Evolutionary conservation across 1,139 yeast genomes (phyloP).

Genomic region (Hemisphaericaspora lyxosophila): DNA sequence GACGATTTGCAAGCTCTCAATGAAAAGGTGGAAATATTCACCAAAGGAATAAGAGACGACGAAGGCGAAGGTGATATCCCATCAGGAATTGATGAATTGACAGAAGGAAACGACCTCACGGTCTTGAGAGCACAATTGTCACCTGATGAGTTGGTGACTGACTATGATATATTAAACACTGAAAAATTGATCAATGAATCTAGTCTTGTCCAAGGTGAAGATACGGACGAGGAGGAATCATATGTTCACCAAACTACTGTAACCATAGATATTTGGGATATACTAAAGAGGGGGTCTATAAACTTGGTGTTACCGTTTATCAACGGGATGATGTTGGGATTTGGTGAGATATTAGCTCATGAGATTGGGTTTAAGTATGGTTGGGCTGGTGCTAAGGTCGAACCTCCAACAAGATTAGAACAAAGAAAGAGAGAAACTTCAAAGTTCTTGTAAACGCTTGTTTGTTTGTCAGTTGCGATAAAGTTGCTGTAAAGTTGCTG

Average conservation of each 20-base stretch:
- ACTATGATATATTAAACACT: constrained; percentile 22
- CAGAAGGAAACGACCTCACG: constrained; percentile 32
- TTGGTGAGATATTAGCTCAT: constrained; percentile 94
- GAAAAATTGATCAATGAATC: constrained; percentile 23
- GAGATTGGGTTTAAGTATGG: constrained; percentile 82
- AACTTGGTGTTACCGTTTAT: constrained; percentile 83
- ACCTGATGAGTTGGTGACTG: constrained; percentile 57
- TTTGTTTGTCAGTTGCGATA: too few species aligned
- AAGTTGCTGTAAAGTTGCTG: too few species aligned
- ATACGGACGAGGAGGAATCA: constrained; percentile 6
- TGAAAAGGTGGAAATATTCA: not conserved
- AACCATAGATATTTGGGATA: constrained; percentile 29
- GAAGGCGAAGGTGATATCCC: not conserved
- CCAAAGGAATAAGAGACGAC: not conserved
- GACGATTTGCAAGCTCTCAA: not conserved
- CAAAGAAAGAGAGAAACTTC: constrained; percentile 19
- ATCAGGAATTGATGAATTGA: constrained; percentile 10
- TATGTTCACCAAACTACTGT: not conserved
- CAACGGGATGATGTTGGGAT: constrained; percentile 94
- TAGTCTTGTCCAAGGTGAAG: constrained; percentile 16
- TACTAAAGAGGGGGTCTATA: constrained; percentile 57
- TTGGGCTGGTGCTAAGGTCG: constrained; percentile 74
- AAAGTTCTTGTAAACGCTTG: constrained; percentile 20
- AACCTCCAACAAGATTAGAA: constrained; percentile 37
- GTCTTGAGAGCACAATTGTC: constrained; percentile 69